A percentile compares a stretch with the other conserved stretches of the same genome.
These are phyloP conservation scores for Insectozyma bohioensis DNA, from an alignment of 1,139 yeast species.

Conservation along the genomic window DNA sequence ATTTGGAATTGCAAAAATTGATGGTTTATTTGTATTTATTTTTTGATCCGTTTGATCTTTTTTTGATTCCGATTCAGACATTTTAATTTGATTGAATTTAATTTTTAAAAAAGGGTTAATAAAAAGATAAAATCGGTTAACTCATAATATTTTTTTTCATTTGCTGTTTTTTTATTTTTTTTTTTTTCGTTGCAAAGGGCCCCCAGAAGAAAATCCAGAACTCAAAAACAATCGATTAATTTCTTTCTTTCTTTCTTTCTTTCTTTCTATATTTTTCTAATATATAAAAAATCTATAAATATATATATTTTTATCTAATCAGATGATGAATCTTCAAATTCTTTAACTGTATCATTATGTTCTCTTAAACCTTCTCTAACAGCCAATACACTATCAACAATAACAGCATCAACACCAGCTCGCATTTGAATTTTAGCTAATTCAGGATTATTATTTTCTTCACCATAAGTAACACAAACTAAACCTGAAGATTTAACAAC, in stretches of 20 bases:
- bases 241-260: not conserved
- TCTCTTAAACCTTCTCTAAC: conserved; percentile 77
- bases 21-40: conserved; percentile 2
- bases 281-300: conserved; percentile 1
- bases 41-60: too few species aligned
- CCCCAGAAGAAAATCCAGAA: too few species aligned
- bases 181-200: too few species aligned
- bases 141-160: too few species aligned
- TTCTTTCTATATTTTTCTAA: not conserved
- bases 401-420: conserved; percentile 97
- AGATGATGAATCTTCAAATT: conserved; percentile 13
- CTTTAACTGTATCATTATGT: conserved; percentile 23
- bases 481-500: conserved; percentile 89
- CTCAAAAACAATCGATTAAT: too few species aligned
- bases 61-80: too few species aligned
- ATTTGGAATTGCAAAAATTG: conserved; percentile 8
- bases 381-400: conserved; percentile 92
- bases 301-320: conserved; percentile 5
- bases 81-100: too few species aligned
- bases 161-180: not conserved
- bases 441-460: conserved; percentile 79
- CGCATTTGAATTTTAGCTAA: conserved; percentile 84
- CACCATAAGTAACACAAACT: conserved; percentile 93
- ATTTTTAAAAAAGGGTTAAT: too few species aligned
- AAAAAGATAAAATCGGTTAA: too few species aligned